A percentile compares a stretch with the other conserved stretches of the same genome.
phyloP scores from a whole-genome alignment of 2,329 filamentous ascomycete species.

The Exophiala calicioides region DNA sequence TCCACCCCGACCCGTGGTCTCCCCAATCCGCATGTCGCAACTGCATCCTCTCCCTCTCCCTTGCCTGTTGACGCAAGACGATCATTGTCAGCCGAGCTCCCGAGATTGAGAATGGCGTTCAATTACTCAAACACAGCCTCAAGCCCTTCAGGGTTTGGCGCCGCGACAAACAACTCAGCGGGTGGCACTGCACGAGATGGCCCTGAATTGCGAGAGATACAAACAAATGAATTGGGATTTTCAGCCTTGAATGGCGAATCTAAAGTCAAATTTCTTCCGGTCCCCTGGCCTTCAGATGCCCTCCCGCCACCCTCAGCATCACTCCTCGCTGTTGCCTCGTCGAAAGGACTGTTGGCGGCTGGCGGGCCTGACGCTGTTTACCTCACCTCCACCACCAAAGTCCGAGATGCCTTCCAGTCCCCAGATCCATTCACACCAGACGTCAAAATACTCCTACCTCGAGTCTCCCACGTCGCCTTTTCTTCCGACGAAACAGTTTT shows the following conservation, averaged over 20 bases:
- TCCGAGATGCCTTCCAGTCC: constrained; percentile 70
- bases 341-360: constrained; percentile 78
- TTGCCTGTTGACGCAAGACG: constrained; percentile 35
- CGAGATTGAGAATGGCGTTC: constrained; percentile 61
- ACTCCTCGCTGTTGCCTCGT: constrained; percentile 79
- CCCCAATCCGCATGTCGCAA: constrained; percentile 44
- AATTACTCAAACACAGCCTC: constrained; percentile 56
- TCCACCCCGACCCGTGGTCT: constrained; percentile 37
- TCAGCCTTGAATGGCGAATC: constrained; percentile 65
- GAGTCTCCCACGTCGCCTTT: constrained; percentile 86
- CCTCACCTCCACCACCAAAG: constrained; percentile 72
- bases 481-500: constrained; percentile 85
- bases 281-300: constrained; percentile 69
- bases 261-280: constrained; percentile 76
- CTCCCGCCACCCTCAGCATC: constrained; percentile 76
- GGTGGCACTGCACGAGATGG: constrained; percentile 52
- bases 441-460: constrained; percentile 69
- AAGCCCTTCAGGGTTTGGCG: constrained; percentile 43
- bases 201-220: constrained; percentile 72
- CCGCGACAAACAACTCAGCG: constrained; percentile 38
- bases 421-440: constrained; percentile 68
- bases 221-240: constrained; percentile 85
- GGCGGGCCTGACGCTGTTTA: constrained; percentile 79
- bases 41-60: constrained; percentile 15
- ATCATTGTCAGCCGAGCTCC: constrained; percentile 41